A percentile compares a stretch with the other conserved stretches of the same genome.
phyloP scores from a whole-genome alignment of 1,284 basidiomycete genomes.

The Retiboletus fuscus region DNA sequence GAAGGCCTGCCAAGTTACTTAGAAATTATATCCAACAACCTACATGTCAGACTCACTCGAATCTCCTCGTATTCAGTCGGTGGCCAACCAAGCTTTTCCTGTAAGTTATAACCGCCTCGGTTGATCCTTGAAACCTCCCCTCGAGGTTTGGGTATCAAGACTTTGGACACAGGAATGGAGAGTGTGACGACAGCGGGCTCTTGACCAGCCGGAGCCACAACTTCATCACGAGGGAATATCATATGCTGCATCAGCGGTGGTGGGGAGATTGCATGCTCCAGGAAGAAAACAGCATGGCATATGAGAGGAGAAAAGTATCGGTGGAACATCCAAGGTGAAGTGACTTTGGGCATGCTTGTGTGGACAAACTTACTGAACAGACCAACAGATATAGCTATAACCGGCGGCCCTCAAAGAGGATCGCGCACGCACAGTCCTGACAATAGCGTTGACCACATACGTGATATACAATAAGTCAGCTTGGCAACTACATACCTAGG shows the following conservation, averaged over 20 bases:
- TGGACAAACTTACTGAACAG: no score
- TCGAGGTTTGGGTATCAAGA: slow-evolving; percentile 21
- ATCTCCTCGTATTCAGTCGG: slow-evolving; percentile 24
- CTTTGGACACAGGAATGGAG: neutral
- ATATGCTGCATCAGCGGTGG: slow-evolving; percentile 5
- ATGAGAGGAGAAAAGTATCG: slow-evolving; percentile 16
- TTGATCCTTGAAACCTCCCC: slow-evolving; percentile 26
- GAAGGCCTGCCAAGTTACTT: neutral
- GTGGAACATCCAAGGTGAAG: neutral
- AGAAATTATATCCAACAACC: neutral
- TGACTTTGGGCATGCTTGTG: no score
- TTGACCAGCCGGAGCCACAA: no score
- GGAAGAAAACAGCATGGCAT: slow-evolving; percentile 1
- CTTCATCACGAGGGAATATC: slow-evolving; percentile 12
- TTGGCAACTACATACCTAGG: no score
- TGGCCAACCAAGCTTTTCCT: slow-evolving; percentile 23
- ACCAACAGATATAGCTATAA: no score
- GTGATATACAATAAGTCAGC: no score
- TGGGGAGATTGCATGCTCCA: neutral
- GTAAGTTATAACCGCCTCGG: slow-evolving; percentile 25
- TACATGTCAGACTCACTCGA: slow-evolving; percentile 6
- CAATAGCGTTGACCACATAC: no score
- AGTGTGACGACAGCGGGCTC: no score
- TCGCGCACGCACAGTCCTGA: no score
- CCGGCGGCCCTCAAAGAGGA: no score